Conservation (phyloP, 805 yeast species). For the Yamadazyma ubonensis region DNA sequence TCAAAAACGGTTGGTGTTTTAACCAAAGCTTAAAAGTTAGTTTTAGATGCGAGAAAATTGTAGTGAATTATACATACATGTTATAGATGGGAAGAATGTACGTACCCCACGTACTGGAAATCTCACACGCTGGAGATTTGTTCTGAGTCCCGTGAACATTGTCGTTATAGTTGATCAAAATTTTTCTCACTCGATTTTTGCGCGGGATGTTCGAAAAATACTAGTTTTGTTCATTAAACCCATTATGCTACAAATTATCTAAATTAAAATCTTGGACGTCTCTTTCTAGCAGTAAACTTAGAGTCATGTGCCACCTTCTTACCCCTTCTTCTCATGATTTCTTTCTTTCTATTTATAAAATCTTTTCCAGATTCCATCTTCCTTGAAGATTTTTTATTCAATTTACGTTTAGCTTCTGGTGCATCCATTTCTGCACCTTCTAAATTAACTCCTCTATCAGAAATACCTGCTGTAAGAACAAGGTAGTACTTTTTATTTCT, state of each 20-base stretch:
- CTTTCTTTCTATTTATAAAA: constrained; percentile 88
- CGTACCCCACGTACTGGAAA: constrained; percentile 15
- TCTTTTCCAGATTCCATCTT: constrained; percentile 74
- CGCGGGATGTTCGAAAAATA: constrained; percentile 8
- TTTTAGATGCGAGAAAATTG: background rate
- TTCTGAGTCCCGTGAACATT: constrained; percentile 6
- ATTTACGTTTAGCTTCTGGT: constrained; percentile 40
- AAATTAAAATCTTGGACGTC: constrained; percentile 41
- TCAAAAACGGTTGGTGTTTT: constrained; percentile 42
- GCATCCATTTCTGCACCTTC: constrained; percentile 81
- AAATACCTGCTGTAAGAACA: constrained; percentile 82
- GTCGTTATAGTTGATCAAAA: background rate
- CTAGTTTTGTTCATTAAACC: background rate
- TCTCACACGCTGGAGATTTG: constrained; percentile 2
- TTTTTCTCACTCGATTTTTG: constrained; percentile 5
- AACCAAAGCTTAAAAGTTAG: constrained; percentile 3
- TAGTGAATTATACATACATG: constrained; percentile 7
- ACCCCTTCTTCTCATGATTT: constrained; percentile 88
- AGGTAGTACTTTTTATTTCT: constrained; percentile 88
- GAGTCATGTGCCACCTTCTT: constrained; percentile 86
- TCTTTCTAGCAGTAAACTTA: constrained; percentile 81
- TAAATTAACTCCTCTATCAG: constrained; percentile 73
- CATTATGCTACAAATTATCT: constrained; percentile 7
- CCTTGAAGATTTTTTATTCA: constrained; percentile 49
- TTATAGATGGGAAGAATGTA: constrained; percentile 19